phyloP scores from a whole-genome alignment of 2,329 filamentous ascomycete genomes.

The Fusarium udum region DNA sequence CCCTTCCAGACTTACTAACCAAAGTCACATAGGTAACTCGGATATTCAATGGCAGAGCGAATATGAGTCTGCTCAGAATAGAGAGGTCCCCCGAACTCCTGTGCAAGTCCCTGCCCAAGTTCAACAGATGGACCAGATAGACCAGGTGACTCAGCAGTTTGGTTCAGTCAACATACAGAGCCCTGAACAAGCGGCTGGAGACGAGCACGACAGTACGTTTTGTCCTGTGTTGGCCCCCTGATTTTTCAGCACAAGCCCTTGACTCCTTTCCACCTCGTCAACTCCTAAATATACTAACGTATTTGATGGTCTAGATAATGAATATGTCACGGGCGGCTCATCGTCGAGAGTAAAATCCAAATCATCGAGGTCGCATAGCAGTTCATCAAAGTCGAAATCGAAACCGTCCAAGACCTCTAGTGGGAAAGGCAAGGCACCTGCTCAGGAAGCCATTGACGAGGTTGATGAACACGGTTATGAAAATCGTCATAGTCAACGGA shows the following conservation, averaged over 20 bases:
- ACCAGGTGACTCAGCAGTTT: conserved; percentile 39
- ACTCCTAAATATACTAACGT: conserved; percentile 9
- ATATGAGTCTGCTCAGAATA: conserved; percentile 18
- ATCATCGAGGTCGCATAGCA: conserved; percentile 23
- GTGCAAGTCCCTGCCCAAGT: background rate
- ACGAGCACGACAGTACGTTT: conserved; percentile 38
- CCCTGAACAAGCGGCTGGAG: conserved; percentile 21
- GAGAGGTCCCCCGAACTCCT: conserved; percentile 39
- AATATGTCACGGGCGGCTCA: conserved; percentile 31
- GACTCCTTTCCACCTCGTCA: too few relatives aligned
- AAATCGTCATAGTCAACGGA: background rate
- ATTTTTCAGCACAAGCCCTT: background rate
- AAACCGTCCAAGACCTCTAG: conserved; percentile 33
- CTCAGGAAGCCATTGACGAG: conserved; percentile 27
- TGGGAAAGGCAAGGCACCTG: conserved; percentile 37
- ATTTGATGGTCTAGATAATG: conserved; percentile 15
- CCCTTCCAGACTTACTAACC: conserved; percentile 6
- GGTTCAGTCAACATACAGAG: conserved; percentile 30
- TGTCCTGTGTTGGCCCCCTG: background rate
- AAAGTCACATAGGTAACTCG: conserved; percentile 29
- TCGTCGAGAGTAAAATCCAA: conserved; percentile 25
- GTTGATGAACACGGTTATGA: conserved; percentile 19
- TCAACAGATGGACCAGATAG: conserved; percentile 16
- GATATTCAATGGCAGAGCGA: conserved; percentile 42
- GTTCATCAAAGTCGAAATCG: conserved; percentile 32